Evolutionary conservation across 306 rosid species (phyloP).

Genomic region (Gastrolobium bilobum): DNA sequence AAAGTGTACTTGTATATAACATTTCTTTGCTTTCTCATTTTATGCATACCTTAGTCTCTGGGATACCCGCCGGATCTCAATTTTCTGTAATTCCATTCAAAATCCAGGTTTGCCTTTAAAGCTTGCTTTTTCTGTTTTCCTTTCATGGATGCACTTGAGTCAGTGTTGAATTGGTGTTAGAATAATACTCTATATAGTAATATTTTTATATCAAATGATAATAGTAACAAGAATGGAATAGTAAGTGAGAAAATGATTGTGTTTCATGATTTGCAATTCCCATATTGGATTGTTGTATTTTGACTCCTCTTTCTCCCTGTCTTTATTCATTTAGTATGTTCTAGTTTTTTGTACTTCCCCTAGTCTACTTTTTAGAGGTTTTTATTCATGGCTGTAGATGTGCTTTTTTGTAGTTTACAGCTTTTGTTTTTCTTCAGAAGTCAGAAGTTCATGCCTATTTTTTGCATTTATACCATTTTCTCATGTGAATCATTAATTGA

Average conservation of each 20-base stretch:
- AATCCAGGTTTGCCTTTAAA: slow-evolving; percentile 54
- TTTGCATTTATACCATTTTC: neutral
- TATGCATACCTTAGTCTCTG: neutral
- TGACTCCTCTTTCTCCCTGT: neutral
- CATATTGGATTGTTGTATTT: slow-evolving; percentile 5
- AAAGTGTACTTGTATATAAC: neutral
- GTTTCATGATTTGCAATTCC: neutral
- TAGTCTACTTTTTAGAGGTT: neutral
- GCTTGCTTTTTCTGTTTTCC: neutral
- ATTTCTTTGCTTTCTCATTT: neutral
- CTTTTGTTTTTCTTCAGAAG: slow-evolving; percentile 2
- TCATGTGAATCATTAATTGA: slow-evolving; percentile 26
- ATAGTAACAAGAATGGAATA: neutral
- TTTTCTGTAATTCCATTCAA: slow-evolving; percentile 29
- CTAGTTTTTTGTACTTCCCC: neutral
- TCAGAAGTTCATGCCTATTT: neutral
- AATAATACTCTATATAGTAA: neutral
- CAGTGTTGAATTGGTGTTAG: neutral
- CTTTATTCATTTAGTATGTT: neutral
- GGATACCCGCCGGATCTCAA: slow-evolving; percentile 49
- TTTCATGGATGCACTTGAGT: neutral
- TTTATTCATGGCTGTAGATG: neutral
- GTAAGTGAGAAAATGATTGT: neutral
- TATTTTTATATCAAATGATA: neutral
- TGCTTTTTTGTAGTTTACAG: slow-evolving; percentile 14